Evolutionary conservation across 345 rosid genomes (phyloP).

Genomic region (Hevea brasiliensis): DNA sequence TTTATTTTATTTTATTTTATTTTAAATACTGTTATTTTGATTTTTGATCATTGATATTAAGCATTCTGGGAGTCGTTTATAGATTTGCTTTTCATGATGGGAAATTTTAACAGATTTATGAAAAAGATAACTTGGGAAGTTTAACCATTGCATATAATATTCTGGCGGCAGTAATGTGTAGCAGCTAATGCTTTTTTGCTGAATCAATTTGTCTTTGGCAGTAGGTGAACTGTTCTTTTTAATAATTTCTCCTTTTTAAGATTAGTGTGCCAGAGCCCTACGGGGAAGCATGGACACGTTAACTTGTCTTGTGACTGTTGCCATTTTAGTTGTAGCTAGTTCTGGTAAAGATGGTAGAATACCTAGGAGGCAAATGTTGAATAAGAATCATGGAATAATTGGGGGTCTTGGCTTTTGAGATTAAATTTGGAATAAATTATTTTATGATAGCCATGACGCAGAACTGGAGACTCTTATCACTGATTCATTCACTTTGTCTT

Average conservation of each 20-base stretch:
- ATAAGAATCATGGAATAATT: too few relatives aligned
- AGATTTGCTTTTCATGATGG: background rate
- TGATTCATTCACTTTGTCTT: background rate
- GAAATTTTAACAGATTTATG: background rate
- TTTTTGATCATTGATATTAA: background rate
- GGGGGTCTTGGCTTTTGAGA: too few relatives aligned
- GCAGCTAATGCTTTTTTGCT: constrained; percentile 3
- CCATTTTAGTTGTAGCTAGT: background rate
- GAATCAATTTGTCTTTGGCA: background rate
- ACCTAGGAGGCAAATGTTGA: background rate
- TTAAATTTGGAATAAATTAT: background rate
- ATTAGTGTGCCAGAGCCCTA: background rate
- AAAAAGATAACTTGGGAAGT: background rate
- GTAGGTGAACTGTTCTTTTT: background rate
- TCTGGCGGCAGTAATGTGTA: background rate
- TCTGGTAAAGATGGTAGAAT: background rate
- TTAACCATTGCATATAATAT: background rate
- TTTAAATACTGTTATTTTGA: too few relatives aligned
- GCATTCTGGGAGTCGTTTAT: background rate
- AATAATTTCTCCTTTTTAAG: background rate
- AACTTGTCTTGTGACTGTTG: background rate
- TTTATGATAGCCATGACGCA: background rate
- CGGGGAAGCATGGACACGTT: background rate
- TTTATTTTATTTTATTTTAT: too few relatives aligned
- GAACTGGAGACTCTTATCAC: too few relatives aligned